Conservation (phyloP, 371 early-diverging fungal species). For the Zychaea mexicana region DNA sequence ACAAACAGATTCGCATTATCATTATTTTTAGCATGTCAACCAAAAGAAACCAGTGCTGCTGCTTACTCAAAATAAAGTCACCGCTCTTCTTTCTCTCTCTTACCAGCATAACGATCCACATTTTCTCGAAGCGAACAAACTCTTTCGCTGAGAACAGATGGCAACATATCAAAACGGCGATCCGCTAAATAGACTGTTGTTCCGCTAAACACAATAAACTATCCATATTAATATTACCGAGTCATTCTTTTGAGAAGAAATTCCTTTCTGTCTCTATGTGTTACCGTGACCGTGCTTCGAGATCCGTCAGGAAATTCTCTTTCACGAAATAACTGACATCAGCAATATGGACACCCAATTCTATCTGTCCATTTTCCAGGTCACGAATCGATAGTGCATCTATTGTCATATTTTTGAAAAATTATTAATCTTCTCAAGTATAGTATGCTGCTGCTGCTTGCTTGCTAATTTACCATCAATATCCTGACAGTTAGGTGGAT, state of each 20-base stretch:
- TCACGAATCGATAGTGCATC: constrained; percentile 88
- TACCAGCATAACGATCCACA: constrained; percentile 79
- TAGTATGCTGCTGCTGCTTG: background rate
- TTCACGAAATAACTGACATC: constrained; percentile 95
- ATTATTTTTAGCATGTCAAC: too few species aligned
- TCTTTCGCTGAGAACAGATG: constrained; percentile 89
- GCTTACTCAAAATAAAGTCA: too few species aligned
- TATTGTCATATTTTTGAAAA: constrained; percentile 12
- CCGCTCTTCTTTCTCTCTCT: constrained; percentile 4
- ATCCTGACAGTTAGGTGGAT: constrained; percentile 93
- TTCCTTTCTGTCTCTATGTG: background rate
- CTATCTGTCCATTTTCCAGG: constrained; percentile 54
- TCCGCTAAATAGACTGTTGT: constrained; percentile 96
- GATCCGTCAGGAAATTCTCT: constrained; percentile 79
- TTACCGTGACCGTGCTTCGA: constrained; percentile 77
- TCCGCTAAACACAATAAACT: constrained; percentile 49
- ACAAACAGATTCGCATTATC: too few species aligned
- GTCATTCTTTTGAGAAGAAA: background rate
- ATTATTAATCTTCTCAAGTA: too few species aligned
- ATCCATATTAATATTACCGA: background rate
- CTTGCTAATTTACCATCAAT: constrained; percentile 65
- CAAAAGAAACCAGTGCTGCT: too few species aligned
- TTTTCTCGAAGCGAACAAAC: constrained; percentile 85
- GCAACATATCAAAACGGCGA: constrained; percentile 97
- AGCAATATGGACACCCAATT: constrained; percentile 97